These are phyloP conservation scores for Colletotrichum higginsianum DNA, from an alignment of 2,329 filamentous ascomycete species.

Conservation along the genomic window DNA sequence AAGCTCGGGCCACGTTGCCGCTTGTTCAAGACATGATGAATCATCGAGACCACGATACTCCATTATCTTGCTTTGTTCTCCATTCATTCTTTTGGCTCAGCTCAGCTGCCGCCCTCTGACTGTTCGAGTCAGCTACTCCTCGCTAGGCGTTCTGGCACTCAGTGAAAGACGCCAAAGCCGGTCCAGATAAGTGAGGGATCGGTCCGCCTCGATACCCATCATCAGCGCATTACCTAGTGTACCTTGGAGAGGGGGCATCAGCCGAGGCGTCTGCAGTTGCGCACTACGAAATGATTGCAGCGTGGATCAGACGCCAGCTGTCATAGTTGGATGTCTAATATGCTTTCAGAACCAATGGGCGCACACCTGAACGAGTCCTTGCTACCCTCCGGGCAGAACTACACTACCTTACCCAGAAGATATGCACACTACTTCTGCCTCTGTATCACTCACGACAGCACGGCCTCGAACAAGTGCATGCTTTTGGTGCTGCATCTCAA, in stretches of 20 bases:
- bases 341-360: not conserved
- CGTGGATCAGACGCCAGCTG: not conserved
- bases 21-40: conserved; percentile 30
- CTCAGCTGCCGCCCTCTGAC: not conserved
- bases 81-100: conserved; percentile 4
- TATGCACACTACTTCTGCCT: no score
- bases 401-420: not conserved
- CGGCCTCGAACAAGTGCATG: not conserved
- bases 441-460: conserved; percentile 6
- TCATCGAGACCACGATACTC: conserved; percentile 30
- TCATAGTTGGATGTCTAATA: not conserved
- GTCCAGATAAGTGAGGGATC: no score
- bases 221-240: not conserved
- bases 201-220: conserved; percentile 2
- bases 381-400: not conserved
- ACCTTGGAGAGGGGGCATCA: not conserved
- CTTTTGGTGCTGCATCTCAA: conserved; percentile 8
- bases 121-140: conserved; percentile 1
- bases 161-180: not conserved
- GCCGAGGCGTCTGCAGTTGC: not conserved
- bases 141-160: not conserved
- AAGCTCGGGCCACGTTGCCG: conserved; percentile 23
- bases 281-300: not conserved
- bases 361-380: not conserved
- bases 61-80: conserved; percentile 29